Conservation (phyloP, 768 basidiomycete genomes). For the Naganishia randhawae region DNA sequence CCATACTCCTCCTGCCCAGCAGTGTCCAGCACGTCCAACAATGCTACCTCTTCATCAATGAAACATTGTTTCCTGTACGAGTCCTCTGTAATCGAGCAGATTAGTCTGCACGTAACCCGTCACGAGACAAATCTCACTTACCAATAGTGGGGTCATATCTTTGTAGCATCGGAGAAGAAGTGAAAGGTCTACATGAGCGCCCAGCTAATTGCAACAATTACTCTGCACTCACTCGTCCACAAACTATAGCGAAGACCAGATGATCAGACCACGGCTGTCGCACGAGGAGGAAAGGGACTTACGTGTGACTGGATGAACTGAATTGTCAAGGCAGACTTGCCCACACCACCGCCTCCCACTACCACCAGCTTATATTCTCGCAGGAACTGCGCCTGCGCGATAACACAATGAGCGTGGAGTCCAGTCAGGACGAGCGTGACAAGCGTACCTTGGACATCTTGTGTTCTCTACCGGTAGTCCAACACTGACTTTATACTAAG, state of each 20-base stretch:
- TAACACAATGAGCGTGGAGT: not conserved
- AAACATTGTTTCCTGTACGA: slow-evolving; percentile 96
- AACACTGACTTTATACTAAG: not conserved
- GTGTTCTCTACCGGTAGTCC: not conserved
- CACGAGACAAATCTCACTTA: slow-evolving; percentile 28
- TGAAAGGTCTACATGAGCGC: not conserved
- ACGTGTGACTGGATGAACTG: slow-evolving; percentile 79
- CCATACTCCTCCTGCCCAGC: slow-evolving; percentile 98
- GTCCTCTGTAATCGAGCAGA: slow-evolving; percentile 57
- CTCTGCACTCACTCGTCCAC: slow-evolving; percentile 45
- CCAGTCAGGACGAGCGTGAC: not conserved
- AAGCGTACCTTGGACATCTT: slow-evolving; percentile 17
- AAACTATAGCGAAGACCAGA: slow-evolving; percentile 34
- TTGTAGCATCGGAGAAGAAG: too few species aligned
- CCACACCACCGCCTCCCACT: slow-evolving; percentile 90
- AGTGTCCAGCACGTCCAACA: slow-evolving; percentile 93
- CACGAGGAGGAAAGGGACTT: slow-evolving; percentile 17
- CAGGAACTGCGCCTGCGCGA: slow-evolving; percentile 56
- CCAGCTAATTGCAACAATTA: not conserved
- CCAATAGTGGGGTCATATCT: slow-evolving; percentile 83
- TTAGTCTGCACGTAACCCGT: not conserved
- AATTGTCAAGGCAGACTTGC: slow-evolving; percentile 90
- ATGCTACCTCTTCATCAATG: slow-evolving; percentile 97
- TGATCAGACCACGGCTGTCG: slow-evolving; percentile 29
- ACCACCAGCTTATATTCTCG: slow-evolving; percentile 98